phyloP scores from a whole-genome alignment of 768 basidiomycete genomes.

The Crepidotus variabilis region DNA sequence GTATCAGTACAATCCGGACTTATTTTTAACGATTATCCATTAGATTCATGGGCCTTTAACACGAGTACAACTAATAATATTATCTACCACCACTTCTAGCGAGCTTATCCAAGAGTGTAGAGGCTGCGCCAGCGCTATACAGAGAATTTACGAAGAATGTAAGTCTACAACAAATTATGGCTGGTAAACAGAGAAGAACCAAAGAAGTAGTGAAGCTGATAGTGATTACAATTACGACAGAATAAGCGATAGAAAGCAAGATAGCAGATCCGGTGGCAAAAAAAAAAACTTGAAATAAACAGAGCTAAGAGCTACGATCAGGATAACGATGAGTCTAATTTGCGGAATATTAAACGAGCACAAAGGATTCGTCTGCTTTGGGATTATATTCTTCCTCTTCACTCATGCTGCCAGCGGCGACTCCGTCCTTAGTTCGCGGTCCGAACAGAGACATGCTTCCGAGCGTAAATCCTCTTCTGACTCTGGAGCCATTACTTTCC shows the following conservation, averaged over 20 bases:
- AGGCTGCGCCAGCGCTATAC: neutral
- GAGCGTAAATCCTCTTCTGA: neutral
- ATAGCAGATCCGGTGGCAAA: too few species aligned
- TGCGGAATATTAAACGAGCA: neutral
- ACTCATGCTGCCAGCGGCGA: neutral
- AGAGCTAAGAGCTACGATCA: neutral
- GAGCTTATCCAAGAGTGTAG: neutral
- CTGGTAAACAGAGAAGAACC: neutral
- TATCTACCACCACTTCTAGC: neutral
- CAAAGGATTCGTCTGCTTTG: neutral
- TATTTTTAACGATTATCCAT: conserved; percentile 8
- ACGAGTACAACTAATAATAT: conserved; percentile 13
- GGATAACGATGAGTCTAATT: neutral
- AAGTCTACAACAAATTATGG: neutral
- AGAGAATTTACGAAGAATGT: neutral
- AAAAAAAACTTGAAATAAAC: too few species aligned
- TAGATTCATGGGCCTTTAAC: conserved; percentile 12
- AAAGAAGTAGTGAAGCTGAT: neutral
- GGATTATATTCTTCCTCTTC: neutral
- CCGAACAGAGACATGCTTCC: neutral
- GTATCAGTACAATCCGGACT: conserved; percentile 24
- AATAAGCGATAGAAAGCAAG: neutral
- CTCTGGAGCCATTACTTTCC: neutral
- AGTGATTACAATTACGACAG: neutral
- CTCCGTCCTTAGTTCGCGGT: neutral